A percentile compares a stretch with the other conserved stretches of the same genome.
Conservation (phyloP, 2,329 filamentous ascomycete genomes). For the Diaporthe sp. region DNA sequence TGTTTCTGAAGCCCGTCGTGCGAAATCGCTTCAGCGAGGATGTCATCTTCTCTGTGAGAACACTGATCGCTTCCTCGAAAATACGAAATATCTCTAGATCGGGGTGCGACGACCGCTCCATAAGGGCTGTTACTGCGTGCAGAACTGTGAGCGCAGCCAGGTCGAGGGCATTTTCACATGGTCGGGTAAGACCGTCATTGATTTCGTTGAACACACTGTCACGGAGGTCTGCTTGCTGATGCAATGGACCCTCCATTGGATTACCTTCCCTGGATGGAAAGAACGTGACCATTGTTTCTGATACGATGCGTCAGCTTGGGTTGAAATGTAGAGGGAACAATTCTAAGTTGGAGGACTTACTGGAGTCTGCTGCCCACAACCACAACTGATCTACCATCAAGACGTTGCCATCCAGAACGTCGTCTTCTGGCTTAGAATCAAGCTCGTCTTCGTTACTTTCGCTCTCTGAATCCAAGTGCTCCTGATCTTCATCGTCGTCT, state of each 20-base stretch:
- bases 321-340: too few relatives aligned
- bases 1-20: conserved; percentile 65
- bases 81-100: conserved; percentile 73
- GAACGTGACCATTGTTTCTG: conserved; percentile 64
- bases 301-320: not conserved
- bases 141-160: conserved; percentile 70
- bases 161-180: conserved; percentile 70
- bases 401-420: conserved; percentile 61
- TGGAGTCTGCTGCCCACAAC: conserved; percentile 66
- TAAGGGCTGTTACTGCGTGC: conserved; percentile 70
- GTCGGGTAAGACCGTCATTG: conserved; percentile 71
- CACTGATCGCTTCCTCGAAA: conserved; percentile 20
- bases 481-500: conserved; percentile 27
- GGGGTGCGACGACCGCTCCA: conserved; percentile 69
- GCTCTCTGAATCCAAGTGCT: not conserved
- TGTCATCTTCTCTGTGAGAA: conserved; percentile 70
- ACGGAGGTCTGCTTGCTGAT: conserved; percentile 69
- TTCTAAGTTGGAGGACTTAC: conserved; percentile 49
- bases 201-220: conserved; percentile 75
- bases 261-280: conserved; percentile 66
- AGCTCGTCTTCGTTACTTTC: conserved; percentile 29
- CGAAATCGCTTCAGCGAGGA: conserved; percentile 71
- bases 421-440: conserved; percentile 48
- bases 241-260: conserved; percentile 64
- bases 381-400: conserved; percentile 75